A percentile compares a stretch with the other conserved stretches of the same genome.
Conservation (phyloP, 2,329 filamentous ascomycete genomes). For the Clarireedia hainanense region DNA sequence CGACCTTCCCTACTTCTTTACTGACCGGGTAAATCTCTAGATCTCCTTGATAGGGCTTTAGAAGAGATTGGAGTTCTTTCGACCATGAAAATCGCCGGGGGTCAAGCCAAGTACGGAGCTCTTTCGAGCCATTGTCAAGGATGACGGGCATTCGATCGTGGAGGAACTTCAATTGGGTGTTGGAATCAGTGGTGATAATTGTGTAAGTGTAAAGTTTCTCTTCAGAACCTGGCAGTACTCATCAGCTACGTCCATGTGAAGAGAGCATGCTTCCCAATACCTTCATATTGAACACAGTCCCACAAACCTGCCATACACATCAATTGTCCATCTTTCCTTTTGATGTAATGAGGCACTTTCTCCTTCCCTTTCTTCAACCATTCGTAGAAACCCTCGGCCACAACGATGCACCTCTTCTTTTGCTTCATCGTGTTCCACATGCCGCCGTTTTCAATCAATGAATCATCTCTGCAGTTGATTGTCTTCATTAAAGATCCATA, state of each 20-base stretch:
- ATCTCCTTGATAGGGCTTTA: constrained; percentile 73
- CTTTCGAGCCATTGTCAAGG: constrained; percentile 65
- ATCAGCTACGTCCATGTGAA: constrained; percentile 7
- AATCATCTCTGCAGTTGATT: constrained; percentile 93
- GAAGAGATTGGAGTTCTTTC: constrained; percentile 64
- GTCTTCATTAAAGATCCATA: constrained; percentile 75
- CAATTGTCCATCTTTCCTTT: constrained; percentile 70
- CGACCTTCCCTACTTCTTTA: constrained; percentile 88
- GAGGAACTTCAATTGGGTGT: constrained; percentile 73
- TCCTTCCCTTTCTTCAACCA: constrained; percentile 83
- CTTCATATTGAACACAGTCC: constrained; percentile 79
- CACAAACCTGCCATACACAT: constrained; percentile 85
- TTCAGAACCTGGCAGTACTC: constrained; percentile 38
- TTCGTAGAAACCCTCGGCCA: constrained; percentile 93
- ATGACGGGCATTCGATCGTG: constrained; percentile 97
- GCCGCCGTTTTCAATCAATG: constrained; percentile 63
- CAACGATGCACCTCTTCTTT: constrained; percentile 76
- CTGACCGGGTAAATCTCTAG: constrained; percentile 80
- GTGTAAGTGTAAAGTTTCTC: constrained; percentile 82
- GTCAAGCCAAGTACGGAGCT: constrained; percentile 70
- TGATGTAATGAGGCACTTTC: constrained; percentile 78
- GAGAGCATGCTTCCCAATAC: constrained; percentile 32
- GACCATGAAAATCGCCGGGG: constrained; percentile 66
- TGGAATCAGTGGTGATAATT: constrained; percentile 85
- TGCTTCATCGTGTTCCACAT: constrained; percentile 94